Base-by-base conservation (phyloP, 83 land plant species). In the Picea mariana region DNA sequence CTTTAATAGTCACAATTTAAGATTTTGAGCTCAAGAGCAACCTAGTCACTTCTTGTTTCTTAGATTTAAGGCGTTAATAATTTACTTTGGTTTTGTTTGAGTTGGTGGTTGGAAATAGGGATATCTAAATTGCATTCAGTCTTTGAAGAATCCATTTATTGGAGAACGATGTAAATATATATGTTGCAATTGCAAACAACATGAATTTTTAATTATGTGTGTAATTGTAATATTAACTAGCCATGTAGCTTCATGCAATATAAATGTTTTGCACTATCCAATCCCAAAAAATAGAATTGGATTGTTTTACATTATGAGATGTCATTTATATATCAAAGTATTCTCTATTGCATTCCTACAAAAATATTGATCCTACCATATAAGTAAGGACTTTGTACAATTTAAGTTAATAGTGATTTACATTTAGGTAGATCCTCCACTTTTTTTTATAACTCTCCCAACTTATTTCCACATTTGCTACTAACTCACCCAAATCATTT, bases 351-450 rank as follows among this genome's bases (percentile, higher is more conserved):
- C 7, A 52, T 44, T 15, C 55, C 47, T 26, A 58, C 44, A n/a
- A 15, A 15, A 15, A 73, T 20, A 44, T 73, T 73, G 55, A 52
- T 73, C 9, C 16, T 73, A 73, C 13, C 47, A 58, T 73, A 73
- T 44, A 15, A 42, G 77, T 73, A 73, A 44, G 77, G 58, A 73
- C 26, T 73, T 58, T 73, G 77, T 6, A 52, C 24, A 72, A 18
- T n/a, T 20, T 21, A n/a, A n/a, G n/a, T n/a, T n/a, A n/a, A n/a
- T n/a, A n/a, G n/a, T n/a, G n/a, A n/a, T n/a, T n/a, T n/a, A n/a
- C n/a, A n/a, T n/a, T n/a, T n/a, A n/a, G n/a, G n/a, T n/a, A n/a
- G n/a, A n/a, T n/a, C n/a, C n/a, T n/a, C n/a, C n/a, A n/a, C n/a
- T n/a, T n/a, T n/a, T n/a, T n/a, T n/a, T n/a, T n/a, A n/a, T n/a